Percentiles rank a stretch among this genome's conserved stretches.
These are phyloP conservation scores for Monilinia polystroma DNA, from an alignment of 2,329 filamentous ascomycete species.

Conservation along the genomic window DNA sequence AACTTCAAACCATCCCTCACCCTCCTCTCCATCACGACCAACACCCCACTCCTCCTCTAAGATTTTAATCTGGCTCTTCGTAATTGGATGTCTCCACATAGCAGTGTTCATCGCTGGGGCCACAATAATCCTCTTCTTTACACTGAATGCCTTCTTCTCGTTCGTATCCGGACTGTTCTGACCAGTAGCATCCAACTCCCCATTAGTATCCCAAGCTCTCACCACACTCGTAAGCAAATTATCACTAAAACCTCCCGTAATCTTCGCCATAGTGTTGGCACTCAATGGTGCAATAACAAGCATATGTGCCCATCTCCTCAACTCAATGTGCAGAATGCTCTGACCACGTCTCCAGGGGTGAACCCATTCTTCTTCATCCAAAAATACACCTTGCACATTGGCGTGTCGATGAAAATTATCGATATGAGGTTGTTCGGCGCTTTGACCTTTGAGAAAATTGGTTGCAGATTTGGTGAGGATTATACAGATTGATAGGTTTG, in stretches of 20 bases:
- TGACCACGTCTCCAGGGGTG: conserved; percentile 74
- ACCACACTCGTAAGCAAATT: conserved; percentile 72
- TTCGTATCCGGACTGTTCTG: conserved; percentile 25
- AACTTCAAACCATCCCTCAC: conserved; percentile 65
- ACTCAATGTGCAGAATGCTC: conserved; percentile 86
- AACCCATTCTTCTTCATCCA: conserved; percentile 83
- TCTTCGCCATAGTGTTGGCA: conserved; percentile 84
- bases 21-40: conserved; percentile 62
- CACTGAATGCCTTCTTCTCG: conserved; percentile 29
- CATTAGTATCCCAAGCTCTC: conserved; percentile 77
- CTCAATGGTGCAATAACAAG: conserved; percentile 78
- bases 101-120: conserved; percentile 84
- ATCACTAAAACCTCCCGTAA: conserved; percentile 75
- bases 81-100: conserved; percentile 88
- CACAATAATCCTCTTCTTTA: conserved; percentile 68
- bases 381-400: conserved; percentile 78
- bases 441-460: conserved; percentile 75
- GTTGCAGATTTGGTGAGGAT: conserved; percentile 73
- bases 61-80: conserved; percentile 65
- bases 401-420: conserved; percentile 57
- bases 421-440: conserved; percentile 71
- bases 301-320: conserved; percentile 78
- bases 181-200: conserved; percentile 24
- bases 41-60: conserved; percentile 75
- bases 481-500: conserved; percentile 73